Conservation (phyloP, 2,329 filamentous ascomycete species). For the Lojkania enalia region DNA sequence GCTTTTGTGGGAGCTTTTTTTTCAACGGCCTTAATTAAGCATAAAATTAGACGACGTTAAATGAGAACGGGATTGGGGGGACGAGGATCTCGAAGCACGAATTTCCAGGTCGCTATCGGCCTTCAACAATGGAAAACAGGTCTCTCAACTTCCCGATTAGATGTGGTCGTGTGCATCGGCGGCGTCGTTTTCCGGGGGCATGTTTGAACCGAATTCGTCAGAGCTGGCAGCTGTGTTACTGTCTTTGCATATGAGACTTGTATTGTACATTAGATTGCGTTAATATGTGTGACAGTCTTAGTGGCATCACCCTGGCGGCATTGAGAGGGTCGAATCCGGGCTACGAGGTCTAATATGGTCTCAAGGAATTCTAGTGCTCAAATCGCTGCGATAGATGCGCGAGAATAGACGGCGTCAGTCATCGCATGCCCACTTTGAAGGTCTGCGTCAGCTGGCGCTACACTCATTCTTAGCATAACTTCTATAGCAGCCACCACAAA, state of each 20-base stretch:
- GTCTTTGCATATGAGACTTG: conserved; percentile 9
- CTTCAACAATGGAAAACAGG: conserved; percentile 4
- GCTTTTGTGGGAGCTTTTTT: background rate
- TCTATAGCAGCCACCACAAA: too few species aligned
- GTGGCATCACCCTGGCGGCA: background rate
- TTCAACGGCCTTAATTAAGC: conserved; percentile 4
- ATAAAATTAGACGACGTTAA: conserved; percentile 1
- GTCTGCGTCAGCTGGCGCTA: too few species aligned
- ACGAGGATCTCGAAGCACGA: background rate
- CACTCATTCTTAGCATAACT: too few species aligned
- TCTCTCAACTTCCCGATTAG: background rate
- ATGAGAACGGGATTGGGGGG: background rate
- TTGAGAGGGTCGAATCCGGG: background rate
- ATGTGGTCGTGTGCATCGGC: conserved; percentile 2
- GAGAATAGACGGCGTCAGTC: background rate
- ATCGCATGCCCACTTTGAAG: too few species aligned
- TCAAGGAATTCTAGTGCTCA: too few species aligned
- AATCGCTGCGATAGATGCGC: background rate
- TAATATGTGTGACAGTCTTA: background rate
- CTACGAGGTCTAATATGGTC: background rate
- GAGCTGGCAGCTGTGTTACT: conserved; percentile 3
- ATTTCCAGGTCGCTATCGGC: conserved; percentile 1
- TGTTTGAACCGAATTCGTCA: background rate
- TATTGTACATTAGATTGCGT: background rate
- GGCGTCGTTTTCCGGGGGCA: conserved; percentile 1